Evolutionary conservation across 1,284 basidiomycete species (phyloP).

Genomic region (Tausonia pullulans): DNA sequence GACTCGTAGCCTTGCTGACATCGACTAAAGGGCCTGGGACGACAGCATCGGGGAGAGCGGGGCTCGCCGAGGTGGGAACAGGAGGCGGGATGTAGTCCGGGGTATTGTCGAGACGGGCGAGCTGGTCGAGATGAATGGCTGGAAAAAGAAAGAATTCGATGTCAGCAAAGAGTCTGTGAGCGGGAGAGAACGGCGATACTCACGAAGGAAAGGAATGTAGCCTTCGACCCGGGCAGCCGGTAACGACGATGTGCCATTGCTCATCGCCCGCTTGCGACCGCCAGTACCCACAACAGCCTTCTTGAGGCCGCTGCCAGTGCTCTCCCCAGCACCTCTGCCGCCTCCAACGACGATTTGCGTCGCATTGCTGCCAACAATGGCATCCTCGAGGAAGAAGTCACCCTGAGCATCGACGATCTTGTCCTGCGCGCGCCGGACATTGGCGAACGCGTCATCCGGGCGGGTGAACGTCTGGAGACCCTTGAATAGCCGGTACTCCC

Average conservation of each 20-base stretch:
- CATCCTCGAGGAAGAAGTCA: neutral
- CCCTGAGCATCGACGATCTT: neutral
- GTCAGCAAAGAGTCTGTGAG: neutral
- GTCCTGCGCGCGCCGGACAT: neutral
- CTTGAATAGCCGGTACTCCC: neutral
- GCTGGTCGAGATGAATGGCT: conserved; percentile 12
- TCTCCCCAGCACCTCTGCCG: neutral
- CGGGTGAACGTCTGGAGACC: neutral
- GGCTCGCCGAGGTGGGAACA: neutral
- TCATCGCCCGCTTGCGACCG: neutral
- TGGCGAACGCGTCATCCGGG: neutral
- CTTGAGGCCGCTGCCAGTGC: neutral
- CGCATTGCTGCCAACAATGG: neutral
- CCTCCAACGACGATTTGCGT: neutral
- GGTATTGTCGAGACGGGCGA: neutral
- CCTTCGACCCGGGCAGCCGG: neutral
- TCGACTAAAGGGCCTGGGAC: neutral
- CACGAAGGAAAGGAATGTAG: conserved; percentile 10
- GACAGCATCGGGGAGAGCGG: neutral
- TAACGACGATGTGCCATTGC: neutral
- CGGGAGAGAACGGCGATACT: neutral
- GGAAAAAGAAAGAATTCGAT: neutral
- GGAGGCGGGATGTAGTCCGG: neutral
- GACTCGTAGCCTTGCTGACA: neutral
- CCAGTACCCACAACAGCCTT: neutral